These are phyloP conservation scores for Xylaria sp. DNA, from an alignment of 2,329 filamentous ascomycete genomes.

Conservation along the genomic window DNA sequence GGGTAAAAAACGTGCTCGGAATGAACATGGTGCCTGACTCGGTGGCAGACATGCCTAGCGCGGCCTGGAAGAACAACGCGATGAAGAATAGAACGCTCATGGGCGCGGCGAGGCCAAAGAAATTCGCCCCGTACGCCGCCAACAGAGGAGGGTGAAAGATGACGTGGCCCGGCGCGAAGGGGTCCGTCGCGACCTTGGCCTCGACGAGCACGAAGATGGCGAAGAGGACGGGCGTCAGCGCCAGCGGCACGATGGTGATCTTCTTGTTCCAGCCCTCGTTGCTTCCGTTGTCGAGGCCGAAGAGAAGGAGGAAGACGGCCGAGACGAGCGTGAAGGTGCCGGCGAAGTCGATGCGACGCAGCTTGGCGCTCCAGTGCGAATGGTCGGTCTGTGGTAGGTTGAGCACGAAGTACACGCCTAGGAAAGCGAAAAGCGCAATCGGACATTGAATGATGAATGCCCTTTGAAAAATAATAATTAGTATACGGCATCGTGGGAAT, in stretches of 20 bases:
- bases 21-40: conserved; percentile 72
- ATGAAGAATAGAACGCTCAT: conserved; percentile 73
- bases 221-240: conserved; percentile 68
- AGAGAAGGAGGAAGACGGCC: conserved; percentile 71
- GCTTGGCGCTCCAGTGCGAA: conserved; percentile 71
- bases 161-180: conserved; percentile 79
- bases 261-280: conserved; percentile 74
- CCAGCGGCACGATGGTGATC: conserved; percentile 67
- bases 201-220: conserved; percentile 75
- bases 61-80: conserved; percentile 82
- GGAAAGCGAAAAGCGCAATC: conserved; percentile 71
- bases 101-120: conserved; percentile 72
- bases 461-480: conserved; percentile 55
- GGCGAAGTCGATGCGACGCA: conserved; percentile 76
- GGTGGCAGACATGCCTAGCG: conserved; percentile 71
- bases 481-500: background rate
- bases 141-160: conserved; percentile 75
- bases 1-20: conserved; percentile 70
- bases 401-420: conserved; percentile 70
- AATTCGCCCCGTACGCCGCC: conserved; percentile 76
- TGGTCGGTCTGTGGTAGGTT: conserved; percentile 68
- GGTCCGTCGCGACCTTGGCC: conserved; percentile 72
- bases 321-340: conserved; percentile 73
- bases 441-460: conserved; percentile 78
- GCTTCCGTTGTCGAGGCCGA: conserved; percentile 77